Evolutionary conservation across 192 early-diverging fungal genomes (phyloP).

Genomic region (Funneliformis mosseae): DNA sequence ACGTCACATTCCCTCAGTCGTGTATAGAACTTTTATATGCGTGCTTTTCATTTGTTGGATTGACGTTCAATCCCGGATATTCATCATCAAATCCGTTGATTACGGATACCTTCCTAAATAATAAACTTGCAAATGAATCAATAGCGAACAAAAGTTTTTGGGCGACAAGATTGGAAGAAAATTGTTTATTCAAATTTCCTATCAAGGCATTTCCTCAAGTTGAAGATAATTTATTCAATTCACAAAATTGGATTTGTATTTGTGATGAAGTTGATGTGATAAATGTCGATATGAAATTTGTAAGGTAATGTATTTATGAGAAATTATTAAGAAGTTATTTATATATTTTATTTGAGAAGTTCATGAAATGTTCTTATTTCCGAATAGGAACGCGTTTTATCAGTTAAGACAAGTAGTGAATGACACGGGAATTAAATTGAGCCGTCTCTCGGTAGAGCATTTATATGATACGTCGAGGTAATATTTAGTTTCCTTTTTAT

Average conservation of each 20-base stretch:
- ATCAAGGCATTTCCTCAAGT: conserved; percentile 40
- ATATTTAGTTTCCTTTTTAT: background rate
- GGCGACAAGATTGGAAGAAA: background rate
- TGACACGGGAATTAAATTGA: conserved; percentile 41
- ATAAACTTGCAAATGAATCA: background rate
- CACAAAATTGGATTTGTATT: conserved; percentile 40
- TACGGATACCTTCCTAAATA: conserved; percentile 22
- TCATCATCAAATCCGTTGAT: conserved; percentile 34
- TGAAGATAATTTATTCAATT: conserved; percentile 41
- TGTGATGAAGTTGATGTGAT: conserved; percentile 12
- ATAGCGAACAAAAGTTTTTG: conserved; percentile 27
- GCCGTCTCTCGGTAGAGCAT: conserved; percentile 50
- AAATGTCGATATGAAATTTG: conserved; percentile 37
- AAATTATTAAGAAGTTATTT: background rate
- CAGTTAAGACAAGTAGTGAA: conserved; percentile 43
- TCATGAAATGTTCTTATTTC: background rate
- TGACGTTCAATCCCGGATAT: conserved; percentile 47
- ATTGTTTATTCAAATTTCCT: conserved; percentile 38
- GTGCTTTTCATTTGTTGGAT: conserved; percentile 50
- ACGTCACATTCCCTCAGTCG: conserved; percentile 46
- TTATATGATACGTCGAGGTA: conserved; percentile 12
- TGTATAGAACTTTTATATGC: conserved; percentile 48
- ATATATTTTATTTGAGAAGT: background rate
- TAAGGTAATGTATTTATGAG: conserved; percentile 33
- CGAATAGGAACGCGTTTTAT: conserved; percentile 50